Base-by-base conservation (phyloP, 106 monocot species). In the Allium fistulosum region DNA sequence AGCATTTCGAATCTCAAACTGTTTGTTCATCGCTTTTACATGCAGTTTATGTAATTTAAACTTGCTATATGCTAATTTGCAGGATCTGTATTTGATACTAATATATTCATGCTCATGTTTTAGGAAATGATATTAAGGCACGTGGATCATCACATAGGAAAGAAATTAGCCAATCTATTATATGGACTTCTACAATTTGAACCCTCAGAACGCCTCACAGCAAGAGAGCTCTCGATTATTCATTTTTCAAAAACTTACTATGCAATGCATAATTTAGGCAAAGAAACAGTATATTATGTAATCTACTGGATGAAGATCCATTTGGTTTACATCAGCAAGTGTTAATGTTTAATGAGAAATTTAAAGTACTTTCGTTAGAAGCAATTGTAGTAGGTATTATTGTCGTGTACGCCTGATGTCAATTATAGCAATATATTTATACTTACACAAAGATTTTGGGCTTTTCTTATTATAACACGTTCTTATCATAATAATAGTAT, bases 171-270 rank as follows among this genome's bases (percentile, higher is more conserved):
- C 2, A 82, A 96, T 76, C 67, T 96, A 53, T 53, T 96, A 62
- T 66, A 70, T 26, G 84, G 86, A 1, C 80, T 96, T 49, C 74
- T 96, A 63, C 80, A 61, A 53, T 88, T 72, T 65, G 91, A 96
- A 48, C 95, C 95, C 51, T 77, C 85, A 11, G 77, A 86, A 76
- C 85, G 95, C 11, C 77, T 88, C n/a, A 88, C 85, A 0, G 95
- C 95, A 47, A 69, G 71, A 56, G 91, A 71, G 95, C 95, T 49
- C 81, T 96, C 3, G 46, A 78, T 50, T 91, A 91, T 75, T 81
- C 95, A 3, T 96, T 96, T 65, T 91, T 96, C 49, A 67, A 67
- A 56, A 65, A 77, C 28, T 48, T 72, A 37, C 57, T 63, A 18
- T 84, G 76, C 81, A 14, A 48, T 46, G 15, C 22, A 27, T 3